A percentile compares a stretch with the other conserved stretches of the same genome.
Conservation (phyloP, 1,139 yeast genomes). For the Keqinozyma sinolaborantium region DNA sequence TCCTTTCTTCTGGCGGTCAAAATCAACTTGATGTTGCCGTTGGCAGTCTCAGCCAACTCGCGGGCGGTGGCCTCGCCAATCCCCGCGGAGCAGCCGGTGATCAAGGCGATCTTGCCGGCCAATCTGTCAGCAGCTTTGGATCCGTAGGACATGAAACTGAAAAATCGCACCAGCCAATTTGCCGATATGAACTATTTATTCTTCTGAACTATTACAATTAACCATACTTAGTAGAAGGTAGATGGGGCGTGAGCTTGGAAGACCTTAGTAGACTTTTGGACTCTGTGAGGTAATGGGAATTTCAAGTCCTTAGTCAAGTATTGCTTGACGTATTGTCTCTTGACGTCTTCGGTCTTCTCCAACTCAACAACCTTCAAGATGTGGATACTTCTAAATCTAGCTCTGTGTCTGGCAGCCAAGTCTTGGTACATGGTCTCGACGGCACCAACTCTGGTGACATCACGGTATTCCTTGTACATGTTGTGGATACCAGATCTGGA, state of each 20-base stretch:
- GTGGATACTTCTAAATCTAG: constrained; percentile 99
- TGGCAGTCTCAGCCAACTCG: constrained; percentile 36
- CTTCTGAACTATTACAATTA: constrained; percentile 2
- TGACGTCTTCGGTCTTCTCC: constrained; percentile 95
- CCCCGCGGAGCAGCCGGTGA: constrained; percentile 79
- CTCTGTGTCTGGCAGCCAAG: constrained; percentile 99
- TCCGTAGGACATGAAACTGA: constrained; percentile 42
- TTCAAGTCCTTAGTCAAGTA: constrained; percentile 93
- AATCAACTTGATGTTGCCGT: constrained; percentile 35
- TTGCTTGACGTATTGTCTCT: constrained; percentile 99
- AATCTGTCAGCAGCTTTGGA: constrained; percentile 55
- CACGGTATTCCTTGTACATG: constrained; percentile 99
- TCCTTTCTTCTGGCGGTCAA: constrained; percentile 43
- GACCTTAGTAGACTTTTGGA: constrained; percentile 84
- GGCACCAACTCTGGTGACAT: constrained; percentile 98
- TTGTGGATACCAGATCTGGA: constrained; percentile 99
- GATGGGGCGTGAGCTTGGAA: constrained; percentile 93
- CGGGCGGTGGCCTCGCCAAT: constrained; percentile 44
- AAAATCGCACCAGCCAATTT: too few relatives aligned
- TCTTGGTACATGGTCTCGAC: constrained; percentile 99
- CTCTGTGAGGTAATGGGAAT: constrained; percentile 99
- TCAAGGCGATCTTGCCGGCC: constrained; percentile 55
- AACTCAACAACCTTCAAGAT: constrained; percentile 98
- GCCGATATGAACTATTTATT: too few relatives aligned
- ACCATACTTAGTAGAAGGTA: constrained; percentile 75